A percentile compares a stretch with the other conserved stretches of the same genome.
Conservation (phyloP, 2,329 filamentous ascomycete species). For the Hymenoscyphus repandus region DNA sequence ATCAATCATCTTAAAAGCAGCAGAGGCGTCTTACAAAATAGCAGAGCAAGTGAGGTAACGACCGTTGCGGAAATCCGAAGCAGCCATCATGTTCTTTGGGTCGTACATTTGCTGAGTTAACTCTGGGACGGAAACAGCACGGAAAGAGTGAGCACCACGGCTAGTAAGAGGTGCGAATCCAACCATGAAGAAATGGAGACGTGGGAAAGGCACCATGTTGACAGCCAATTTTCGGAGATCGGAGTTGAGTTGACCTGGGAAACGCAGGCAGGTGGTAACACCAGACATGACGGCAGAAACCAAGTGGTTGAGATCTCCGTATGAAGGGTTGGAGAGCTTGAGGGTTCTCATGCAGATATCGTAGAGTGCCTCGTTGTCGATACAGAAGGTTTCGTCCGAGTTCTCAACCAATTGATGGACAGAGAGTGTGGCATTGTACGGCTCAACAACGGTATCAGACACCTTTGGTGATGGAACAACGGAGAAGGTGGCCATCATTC, state of each 20-base stretch:
- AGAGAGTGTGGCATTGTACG: constrained; percentile 98
- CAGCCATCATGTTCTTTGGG: constrained; percentile 99
- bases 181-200: constrained; percentile 99
- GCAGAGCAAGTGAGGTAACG: constrained; percentile 99
- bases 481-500: constrained; percentile 99
- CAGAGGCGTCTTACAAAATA: constrained; percentile 59
- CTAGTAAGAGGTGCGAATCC: constrained; percentile 98
- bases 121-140: constrained; percentile 94
- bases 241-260: constrained; percentile 99
- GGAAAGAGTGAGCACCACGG: constrained; percentile 88
- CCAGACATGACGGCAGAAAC: constrained; percentile 99
- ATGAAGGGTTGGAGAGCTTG: constrained; percentile 97
- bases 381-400: constrained; percentile 99
- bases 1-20: background rate
- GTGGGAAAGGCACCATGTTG: constrained; percentile 99
- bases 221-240: constrained; percentile 98
- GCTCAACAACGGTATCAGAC: constrained; percentile 98
- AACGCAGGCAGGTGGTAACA: constrained; percentile 96
- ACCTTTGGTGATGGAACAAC: constrained; percentile 99
- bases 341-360: constrained; percentile 99
- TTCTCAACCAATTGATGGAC: constrained; percentile 99
- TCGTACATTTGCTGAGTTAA: constrained; percentile 99
- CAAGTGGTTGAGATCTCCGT: constrained; percentile 98
- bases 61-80: constrained; percentile 98
- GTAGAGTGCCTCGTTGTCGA: constrained; percentile 99